These are phyloP conservation scores for Plantago elongata DNA, from an alignment of 257 asterid species.

Conservation along the genomic window DNA sequence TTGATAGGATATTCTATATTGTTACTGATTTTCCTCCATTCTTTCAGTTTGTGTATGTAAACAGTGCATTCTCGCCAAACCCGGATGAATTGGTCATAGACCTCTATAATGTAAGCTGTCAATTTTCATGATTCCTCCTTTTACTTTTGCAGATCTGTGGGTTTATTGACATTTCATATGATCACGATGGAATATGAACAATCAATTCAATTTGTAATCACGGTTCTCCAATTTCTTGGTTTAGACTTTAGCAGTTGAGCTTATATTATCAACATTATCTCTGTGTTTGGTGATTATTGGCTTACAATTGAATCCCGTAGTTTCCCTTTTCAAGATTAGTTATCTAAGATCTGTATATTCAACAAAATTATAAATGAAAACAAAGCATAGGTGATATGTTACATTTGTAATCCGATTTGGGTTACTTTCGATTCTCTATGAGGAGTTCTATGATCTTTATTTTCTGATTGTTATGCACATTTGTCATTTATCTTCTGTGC, in stretches of 20 bases:
- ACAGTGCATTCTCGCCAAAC: slow-evolving; percentile 95
- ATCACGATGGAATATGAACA: slow-evolving; percentile 10
- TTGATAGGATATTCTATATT: background rate
- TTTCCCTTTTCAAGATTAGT: background rate
- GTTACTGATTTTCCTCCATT: slow-evolving; percentile 19
- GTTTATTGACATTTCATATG: background rate
- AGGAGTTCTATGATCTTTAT: background rate
- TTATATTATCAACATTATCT: too few relatives aligned
- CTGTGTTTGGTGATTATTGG: too few relatives aligned
- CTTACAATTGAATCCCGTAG: background rate
- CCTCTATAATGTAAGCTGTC: slow-evolving; percentile 66
- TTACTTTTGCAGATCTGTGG: background rate
- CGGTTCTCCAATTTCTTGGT: background rate
- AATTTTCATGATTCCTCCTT: slow-evolving; percentile 3
- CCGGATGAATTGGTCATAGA: slow-evolving; percentile 84
- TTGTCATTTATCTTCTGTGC: slow-evolving; percentile 2
- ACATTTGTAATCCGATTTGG: background rate
- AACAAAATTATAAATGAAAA: background rate
- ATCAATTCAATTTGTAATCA: slow-evolving; percentile 3
- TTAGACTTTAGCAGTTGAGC: too few relatives aligned
- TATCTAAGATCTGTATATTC: background rate
- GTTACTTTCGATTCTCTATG: background rate
- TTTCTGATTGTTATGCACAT: slow-evolving; percentile 11
- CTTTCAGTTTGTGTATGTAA: slow-evolving; percentile 82
- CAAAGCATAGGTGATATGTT: slow-evolving; percentile 4